Evolutionary conservation across 2,329 filamentous ascomycete genomes (phyloP), one percentile per base, ranked within the genome.

Genomic region (Colletotrichum scovillei): DNA sequence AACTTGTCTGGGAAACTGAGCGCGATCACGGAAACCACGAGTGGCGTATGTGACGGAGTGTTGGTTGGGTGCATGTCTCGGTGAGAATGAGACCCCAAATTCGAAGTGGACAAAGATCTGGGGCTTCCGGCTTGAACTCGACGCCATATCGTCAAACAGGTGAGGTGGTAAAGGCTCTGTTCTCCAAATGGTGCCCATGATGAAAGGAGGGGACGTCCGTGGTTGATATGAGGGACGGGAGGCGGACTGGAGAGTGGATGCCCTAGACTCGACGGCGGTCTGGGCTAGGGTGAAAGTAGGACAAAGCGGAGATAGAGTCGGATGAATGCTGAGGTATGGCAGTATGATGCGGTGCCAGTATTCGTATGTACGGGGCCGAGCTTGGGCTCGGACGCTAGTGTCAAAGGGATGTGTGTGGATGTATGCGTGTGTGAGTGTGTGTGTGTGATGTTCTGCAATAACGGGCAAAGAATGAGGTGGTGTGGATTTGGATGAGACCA

Each of bases 41-140:
- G 87, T 88, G 75, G 82, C 84, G 75, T 87, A 88, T 57, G 85
- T 85, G 73, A 87, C 73, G 32, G 84, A 83, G 72, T 86, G 86
- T 64, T 80, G 84, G 71, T 83, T 86, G 14, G 84, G 81, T 14
- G 83, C 72, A 68, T 85, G 82, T 52, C 82, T 83, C n/a, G 82
- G 81, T 30, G 83, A 82, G 83, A 86, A 88, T 0, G 87, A 88
- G 28, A 89, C 79, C 35, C 88, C 86, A 72, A 89, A 87, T 76
- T 88, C 87, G 72, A 89, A 79, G 67, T 87, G 85, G 11, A 89
- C 79, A 71, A 88, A 89, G 67, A 89, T 80, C 71, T 86, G 85
- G 32, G 85, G 85, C 32, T 80, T 81, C 28, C 79, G 77, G 26
- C 80, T 72, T 53, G 75, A 69, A 74, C 72, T 76, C 60, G 76